Evolutionary conservation across 208 protist species (phyloP).

Genomic region (Angomonas desouzai): DNA sequence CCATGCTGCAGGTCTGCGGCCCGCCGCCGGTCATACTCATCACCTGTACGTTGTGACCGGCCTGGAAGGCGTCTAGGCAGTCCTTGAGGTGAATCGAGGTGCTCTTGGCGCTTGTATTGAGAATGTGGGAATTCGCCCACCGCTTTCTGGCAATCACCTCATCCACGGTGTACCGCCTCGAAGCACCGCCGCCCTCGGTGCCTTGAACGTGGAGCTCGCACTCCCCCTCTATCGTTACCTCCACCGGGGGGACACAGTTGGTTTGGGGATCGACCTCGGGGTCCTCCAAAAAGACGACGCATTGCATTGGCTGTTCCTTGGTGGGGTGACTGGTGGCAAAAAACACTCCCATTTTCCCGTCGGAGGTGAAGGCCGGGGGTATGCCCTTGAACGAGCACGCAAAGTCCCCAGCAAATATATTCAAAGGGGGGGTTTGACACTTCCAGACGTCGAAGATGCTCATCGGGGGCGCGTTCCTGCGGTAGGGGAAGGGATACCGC

Average conservation of each 20-base stretch:
- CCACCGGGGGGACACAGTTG: neutral
- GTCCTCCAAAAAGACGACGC: constrained; percentile 7
- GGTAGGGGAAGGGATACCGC: constrained; percentile 14
- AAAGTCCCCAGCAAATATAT: constrained; percentile 35
- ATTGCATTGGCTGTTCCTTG: neutral
- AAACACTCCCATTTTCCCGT: neutral
- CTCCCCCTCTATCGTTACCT: neutral
- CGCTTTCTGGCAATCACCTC: neutral
- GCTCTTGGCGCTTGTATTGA: neutral
- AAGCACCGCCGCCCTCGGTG: neutral
- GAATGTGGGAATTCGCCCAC: neutral
- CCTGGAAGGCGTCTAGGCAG: constrained; percentile 20
- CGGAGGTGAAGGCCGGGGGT: constrained; percentile 23
- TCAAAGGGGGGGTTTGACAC: constrained; percentile 12
- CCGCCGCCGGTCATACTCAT: constrained; percentile 18
- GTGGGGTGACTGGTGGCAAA: neutral
- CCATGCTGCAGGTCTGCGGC: constrained; percentile 15
- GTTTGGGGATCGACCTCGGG: neutral
- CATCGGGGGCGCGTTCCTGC: constrained; percentile 5
- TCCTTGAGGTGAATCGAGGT: constrained; percentile 14
- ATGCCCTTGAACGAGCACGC: constrained; percentile 23
- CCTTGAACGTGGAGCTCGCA: neutral
- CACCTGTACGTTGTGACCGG: constrained; percentile 31
- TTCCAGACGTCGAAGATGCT: constrained; percentile 7
- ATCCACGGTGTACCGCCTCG: neutral